Percentiles rank a stretch among this genome's conserved stretches.
phyloP scores from a whole-genome alignment of 345 rosid species.

The Erysimum cheiranthoides region DNA sequence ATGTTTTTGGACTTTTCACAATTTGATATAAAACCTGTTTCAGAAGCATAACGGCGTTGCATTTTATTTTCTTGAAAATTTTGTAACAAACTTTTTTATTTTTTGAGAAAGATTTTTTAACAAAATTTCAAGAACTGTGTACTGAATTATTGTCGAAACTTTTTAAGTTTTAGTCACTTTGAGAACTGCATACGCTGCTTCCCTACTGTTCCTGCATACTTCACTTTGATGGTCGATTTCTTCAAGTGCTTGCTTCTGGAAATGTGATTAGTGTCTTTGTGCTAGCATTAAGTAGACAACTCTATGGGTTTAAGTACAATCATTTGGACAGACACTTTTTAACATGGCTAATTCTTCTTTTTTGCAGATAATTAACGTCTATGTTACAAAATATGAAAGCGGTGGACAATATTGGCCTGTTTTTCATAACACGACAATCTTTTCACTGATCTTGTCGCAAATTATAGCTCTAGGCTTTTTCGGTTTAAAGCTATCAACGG shows the following conservation, averaged over 20 bases:
- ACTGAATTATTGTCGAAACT: neutral
- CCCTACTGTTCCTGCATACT: neutral
- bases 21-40: neutral
- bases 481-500: slow-evolving; percentile 69
- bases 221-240: neutral
- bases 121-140: too few species aligned
- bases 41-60: neutral
- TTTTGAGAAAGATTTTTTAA: too few species aligned
- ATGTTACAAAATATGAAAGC: slow-evolving; percentile 69
- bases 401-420: slow-evolving; percentile 93
- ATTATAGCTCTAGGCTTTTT: slow-evolving; percentile 85
- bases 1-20: neutral
- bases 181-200: neutral
- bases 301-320: neutral
- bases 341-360: neutral
- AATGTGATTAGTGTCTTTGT: too few species aligned
- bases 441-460: slow-evolving; percentile 84
- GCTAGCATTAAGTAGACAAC: neutral
- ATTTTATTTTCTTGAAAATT: too few species aligned
- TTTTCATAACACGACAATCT: slow-evolving; percentile 82
- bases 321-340: neutral
- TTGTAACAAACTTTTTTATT: too few species aligned
- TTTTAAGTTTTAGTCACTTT: neutral
- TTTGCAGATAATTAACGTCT: slow-evolving; percentile 82
- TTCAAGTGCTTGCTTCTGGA: neutral